Evolutionary conservation across 139 green algal genomes (phyloP), one percentile per base, ranked within the genome.

Genomic region (Spirogloea muscicola): DNA sequence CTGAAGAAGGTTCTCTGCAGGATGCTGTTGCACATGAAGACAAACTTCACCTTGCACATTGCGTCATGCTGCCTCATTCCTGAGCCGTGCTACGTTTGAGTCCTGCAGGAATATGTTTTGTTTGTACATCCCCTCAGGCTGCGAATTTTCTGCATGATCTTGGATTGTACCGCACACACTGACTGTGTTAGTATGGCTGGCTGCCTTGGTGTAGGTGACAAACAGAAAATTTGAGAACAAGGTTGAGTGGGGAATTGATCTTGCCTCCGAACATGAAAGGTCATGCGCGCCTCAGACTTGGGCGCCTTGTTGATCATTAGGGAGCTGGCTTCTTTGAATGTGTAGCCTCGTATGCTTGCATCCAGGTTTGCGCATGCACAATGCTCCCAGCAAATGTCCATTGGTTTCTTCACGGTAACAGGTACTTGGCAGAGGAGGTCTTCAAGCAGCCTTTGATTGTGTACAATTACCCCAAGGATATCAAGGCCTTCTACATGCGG

Each of bases 401-500:
- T 55, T 55, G 21, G 21, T 55, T 55, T 55, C 46, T 55, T n/a
- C n/a, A n/a, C n/a, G n/a, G n/a, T n/a, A n/a, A 27, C 49, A 76
- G 67, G 27, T 97, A 93, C 79, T 76, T 98, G 43, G 89, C 89
- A 1, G 94, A 98, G 86, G 87, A 90, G 72, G 82, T 95, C 38
- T 99, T 92, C 86, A 91, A 95, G 84, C 82, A 89, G 84, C 94
- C 94, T 7, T 84, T 95, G 49, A 97, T 96, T 60, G 89, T 98
- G 72, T 96, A 96, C 87, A 89, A 98, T 89, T 98, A 97, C 86
- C 91, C 91, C 65, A 76, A 95, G 73, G 92, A 89, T 18, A 96
- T 96, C 87, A 95, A 95, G 86, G 91, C 94, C 31, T 98, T 98
- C 85, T 98, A 98, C 89, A 98, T 98, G 94, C 87, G 91, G 52